These are phyloP conservation scores for Teratosphaeria gauchensis DNA, from an alignment of 2,329 filamentous ascomycete species.

Conservation along the genomic window DNA sequence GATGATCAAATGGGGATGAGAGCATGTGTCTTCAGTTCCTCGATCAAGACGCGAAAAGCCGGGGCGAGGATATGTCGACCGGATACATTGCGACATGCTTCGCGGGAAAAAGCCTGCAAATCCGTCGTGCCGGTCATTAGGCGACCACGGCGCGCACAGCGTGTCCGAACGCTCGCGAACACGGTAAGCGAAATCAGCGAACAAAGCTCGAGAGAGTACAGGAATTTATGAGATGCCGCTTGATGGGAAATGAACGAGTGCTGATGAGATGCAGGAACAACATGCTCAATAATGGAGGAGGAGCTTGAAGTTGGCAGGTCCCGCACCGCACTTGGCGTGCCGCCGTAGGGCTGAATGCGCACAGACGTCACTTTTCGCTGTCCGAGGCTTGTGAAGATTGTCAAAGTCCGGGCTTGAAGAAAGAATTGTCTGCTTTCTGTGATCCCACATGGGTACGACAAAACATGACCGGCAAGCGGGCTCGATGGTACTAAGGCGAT, in stretches of 20 bases:
- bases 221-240: not conserved
- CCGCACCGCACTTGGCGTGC: not conserved
- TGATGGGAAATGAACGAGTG: not conserved
- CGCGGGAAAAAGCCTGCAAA: not conserved
- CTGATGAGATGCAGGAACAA: not conserved
- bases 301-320: not conserved
- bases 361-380: not conserved
- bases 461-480: not conserved
- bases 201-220: not conserved
- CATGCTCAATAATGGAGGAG: not conserved
- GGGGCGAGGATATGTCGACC: not conserved
- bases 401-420: not conserved
- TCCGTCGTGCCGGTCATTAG: not conserved
- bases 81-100: not conserved
- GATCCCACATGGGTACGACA: not conserved
- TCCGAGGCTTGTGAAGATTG: not conserved
- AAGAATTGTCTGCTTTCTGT: not conserved
- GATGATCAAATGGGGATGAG: not conserved
- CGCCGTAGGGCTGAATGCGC: not conserved
- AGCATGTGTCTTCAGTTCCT: not conserved
- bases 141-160: not conserved
- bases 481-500: not conserved
- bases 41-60: not conserved
- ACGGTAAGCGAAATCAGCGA: not conserved
- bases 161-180: not conserved